Evolutionary conservation across 2,329 filamentous ascomycete species (phyloP), one percentile per base, ranked within the genome.

Genomic region (Diaporthe helianthi): DNA sequence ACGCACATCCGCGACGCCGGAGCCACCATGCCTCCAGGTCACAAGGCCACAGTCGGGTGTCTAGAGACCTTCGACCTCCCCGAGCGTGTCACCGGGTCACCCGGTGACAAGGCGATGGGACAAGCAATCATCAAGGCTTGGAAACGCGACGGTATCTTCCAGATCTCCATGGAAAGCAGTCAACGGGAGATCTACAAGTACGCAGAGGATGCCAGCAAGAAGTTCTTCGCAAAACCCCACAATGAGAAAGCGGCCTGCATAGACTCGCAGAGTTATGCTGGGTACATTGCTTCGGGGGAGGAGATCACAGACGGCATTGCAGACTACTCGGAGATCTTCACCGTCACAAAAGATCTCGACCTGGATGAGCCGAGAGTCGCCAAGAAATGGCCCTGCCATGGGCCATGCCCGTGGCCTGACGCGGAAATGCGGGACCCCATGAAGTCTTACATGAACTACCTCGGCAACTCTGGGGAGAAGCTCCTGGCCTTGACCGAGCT

Each of bases 251-350:
- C 77, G 2, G 76, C 77, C 1, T 84, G 82, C 51, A 76, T 85
- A 8, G 82, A 86, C 71, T 76, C 76, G 17, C 77, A 79, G 70
- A 84, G 81, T 71, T 85, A 83, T 58, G 74, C 83, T 0, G 84
- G 84, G 3, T 85, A 85, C 72, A 81, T 85, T 58, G 84, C 83
- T 29, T 84, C 81, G 0, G 83, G 83, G 0, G 83, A 85, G 72
- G 82, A 84, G 73, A 78, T 84, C 3, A 84, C 82, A 3, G 78
- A 83, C 66, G 83, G 83, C 44, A 79, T 86, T 31, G 82, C 82
- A 19, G 84, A 86, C 73, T 85, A 85, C 72, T 84, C 81, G 0
- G 84, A 86, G 51, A 84, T 86, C 38, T 86, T 85, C 70, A 86
- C 84, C 1, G 81, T 85, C 22, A 85, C 81, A 15, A 85, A 85